A percentile compares a stretch with the other conserved stretches of the same genome.
These are phyloP conservation scores for Closterium sp. DNA, from an alignment of 139 green algal species.

Conservation along the genomic window DNA sequence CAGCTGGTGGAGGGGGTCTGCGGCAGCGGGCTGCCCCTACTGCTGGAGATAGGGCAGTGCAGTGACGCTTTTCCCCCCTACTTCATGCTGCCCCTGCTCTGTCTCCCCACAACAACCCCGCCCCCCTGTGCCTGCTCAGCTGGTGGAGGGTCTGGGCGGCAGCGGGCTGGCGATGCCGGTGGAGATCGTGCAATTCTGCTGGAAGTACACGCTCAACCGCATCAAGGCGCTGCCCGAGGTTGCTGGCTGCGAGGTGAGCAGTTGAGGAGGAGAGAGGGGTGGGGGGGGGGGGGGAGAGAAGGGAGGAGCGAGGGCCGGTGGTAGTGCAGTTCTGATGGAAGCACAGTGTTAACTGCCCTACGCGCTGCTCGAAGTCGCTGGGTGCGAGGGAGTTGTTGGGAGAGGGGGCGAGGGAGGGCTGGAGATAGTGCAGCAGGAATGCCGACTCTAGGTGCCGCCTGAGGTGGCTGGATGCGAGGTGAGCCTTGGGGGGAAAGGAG, in stretches of 20 bases:
- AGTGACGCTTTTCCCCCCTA: too few species aligned
- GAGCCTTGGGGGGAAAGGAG: neutral
- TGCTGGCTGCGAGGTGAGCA: slow-evolving; percentile 71
- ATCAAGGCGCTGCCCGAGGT: slow-evolving; percentile 50
- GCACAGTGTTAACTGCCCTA: too few species aligned
- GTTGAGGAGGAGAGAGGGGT: neutral
- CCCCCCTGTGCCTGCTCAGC: neutral
- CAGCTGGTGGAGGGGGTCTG: slow-evolving; percentile 57
- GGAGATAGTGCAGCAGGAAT: too few species aligned
- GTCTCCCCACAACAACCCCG: neutral
- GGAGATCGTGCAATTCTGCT: slow-evolving; percentile 99
- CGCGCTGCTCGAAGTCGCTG: too few species aligned
- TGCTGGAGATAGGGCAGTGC: slow-evolving; percentile 98
- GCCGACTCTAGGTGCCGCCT: slow-evolving; percentile 36
- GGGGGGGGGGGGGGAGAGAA: neutral
- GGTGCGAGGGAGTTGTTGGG: too few species aligned
- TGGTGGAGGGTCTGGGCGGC: slow-evolving; percentile 55
- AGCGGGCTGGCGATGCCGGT: slow-evolving; percentile 85
- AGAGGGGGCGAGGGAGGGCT: too few species aligned
- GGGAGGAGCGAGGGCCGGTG: neutral
- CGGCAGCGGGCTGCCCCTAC: slow-evolving; percentile 74
- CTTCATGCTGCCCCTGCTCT: neutral
- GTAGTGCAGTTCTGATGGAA: too few species aligned
- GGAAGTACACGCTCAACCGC: slow-evolving; percentile 64
- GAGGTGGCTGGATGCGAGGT: slow-evolving; percentile 72